These are phyloP conservation scores for Bacidia rubella DNA, from an alignment of 495 filamentous ascomycete genomes.

Conservation along the genomic window DNA sequence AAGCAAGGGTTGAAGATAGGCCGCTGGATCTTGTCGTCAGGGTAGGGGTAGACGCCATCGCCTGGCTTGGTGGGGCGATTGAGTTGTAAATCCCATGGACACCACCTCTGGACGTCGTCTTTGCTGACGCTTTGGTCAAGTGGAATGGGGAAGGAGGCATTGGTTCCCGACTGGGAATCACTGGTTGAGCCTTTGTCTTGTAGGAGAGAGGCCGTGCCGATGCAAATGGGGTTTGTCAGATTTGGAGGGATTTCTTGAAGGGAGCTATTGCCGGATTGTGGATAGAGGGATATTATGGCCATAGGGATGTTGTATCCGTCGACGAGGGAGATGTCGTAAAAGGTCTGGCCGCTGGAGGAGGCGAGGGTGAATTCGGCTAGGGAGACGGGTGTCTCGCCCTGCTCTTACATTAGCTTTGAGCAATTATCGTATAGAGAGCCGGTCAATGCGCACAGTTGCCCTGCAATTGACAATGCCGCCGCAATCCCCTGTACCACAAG, in stretches of 20 bases:
- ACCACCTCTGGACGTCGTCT: conserved; percentile 46
- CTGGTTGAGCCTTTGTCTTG: conserved; percentile 26
- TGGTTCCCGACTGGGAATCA: conserved; percentile 27
- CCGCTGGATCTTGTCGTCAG: conserved; percentile 50
- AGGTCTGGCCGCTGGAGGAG: conserved; percentile 44
- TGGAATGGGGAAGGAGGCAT: conserved; percentile 46
- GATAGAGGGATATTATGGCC: conserved; percentile 47
- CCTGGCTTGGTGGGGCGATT: conserved; percentile 47
- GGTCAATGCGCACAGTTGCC: conserved; percentile 38
- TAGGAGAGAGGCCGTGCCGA: conserved; percentile 48
- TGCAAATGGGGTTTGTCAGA: conserved; percentile 59
- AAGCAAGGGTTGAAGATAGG: conserved; percentile 61
- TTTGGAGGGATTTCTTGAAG: conserved; percentile 51
- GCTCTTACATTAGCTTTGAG: conserved; percentile 16
- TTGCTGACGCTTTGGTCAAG: conserved; percentile 41
- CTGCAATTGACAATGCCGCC: conserved; percentile 50
- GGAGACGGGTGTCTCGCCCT: conserved; percentile 53
- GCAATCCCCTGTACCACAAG: conserved; percentile 68
- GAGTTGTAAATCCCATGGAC: conserved; percentile 60
- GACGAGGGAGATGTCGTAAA: conserved; percentile 74
- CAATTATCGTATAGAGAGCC: not conserved
- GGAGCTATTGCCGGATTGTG: conserved; percentile 33
- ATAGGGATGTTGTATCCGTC: conserved; percentile 75
- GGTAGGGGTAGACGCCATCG: conserved; percentile 62
- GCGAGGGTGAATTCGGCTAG: conserved; percentile 64